phyloP scores from a whole-genome alignment of 1,284 basidiomycete species.

The Malassezia psittaci region DNA sequence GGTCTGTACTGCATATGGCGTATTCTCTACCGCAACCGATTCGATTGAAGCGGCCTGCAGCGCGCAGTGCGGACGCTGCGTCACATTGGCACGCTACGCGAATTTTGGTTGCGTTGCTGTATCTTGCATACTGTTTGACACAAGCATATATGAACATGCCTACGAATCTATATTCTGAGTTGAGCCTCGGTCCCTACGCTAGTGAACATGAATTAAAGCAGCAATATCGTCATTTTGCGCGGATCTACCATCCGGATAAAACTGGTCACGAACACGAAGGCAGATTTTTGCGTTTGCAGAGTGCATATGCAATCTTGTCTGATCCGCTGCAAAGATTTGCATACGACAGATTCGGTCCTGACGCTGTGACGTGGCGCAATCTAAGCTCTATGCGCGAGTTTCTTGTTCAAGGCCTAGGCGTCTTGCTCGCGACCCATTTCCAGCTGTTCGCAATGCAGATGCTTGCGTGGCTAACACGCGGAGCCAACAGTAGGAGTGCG shows the following conservation, averaged over 20 bases:
- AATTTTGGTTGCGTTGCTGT: background rate
- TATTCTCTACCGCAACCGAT: background rate
- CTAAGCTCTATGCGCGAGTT: slow-evolving; percentile 6
- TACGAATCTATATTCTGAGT: background rate
- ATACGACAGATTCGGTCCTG: slow-evolving; percentile 12
- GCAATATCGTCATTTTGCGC: slow-evolving; percentile 6
- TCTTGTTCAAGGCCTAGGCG: slow-evolving; percentile 1
- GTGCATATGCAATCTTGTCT: slow-evolving; percentile 1
- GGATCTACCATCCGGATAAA: slow-evolving; percentile 16
- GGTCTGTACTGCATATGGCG: background rate
- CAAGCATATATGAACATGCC: background rate
- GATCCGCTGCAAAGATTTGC: slow-evolving; percentile 4
- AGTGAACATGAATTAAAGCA: slow-evolving; percentile 6
- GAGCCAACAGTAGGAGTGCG: background rate
- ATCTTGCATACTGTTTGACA: background rate
- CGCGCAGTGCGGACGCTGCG: background rate
- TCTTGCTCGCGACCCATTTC: background rate
- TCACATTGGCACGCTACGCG: slow-evolving; percentile 5
- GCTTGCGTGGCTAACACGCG: background rate
- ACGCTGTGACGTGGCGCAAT: background rate
- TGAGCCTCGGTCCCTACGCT: background rate
- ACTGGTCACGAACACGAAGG: slow-evolving; percentile 1
- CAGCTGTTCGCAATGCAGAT: slow-evolving; percentile 1
- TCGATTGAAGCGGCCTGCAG: slow-evolving; percentile 1
- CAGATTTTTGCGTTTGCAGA: slow-evolving; percentile 6